Evolutionary conservation across 306 rosid genomes (phyloP).

Genomic region (Alnus rubra): DNA sequence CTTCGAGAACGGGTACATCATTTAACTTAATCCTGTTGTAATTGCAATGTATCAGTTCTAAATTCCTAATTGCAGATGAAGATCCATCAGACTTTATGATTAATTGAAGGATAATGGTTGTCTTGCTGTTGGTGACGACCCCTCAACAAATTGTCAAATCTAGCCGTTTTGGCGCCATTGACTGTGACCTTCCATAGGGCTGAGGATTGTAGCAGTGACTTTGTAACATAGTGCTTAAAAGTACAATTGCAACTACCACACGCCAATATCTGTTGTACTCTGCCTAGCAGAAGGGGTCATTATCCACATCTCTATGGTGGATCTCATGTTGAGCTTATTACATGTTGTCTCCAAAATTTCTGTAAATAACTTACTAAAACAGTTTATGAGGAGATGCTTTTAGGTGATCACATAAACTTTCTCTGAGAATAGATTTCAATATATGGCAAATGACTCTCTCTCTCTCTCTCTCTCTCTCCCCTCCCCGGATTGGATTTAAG

Average conservation of each 20-base stretch:
- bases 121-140: slow-evolving; percentile 14
- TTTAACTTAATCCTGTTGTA: slow-evolving; percentile 19
- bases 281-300: slow-evolving; percentile 31
- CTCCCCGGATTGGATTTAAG: too few species aligned
- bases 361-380: slow-evolving; percentile 19
- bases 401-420: not conserved
- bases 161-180: slow-evolving; percentile 26
- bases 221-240: slow-evolving; percentile 37
- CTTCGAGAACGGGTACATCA: slow-evolving; percentile 61
- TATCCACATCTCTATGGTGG: slow-evolving; percentile 45
- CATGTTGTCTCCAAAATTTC: not conserved
- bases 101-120: slow-evolving; percentile 11
- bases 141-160: slow-evolving; percentile 8
- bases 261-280: slow-evolving; percentile 12
- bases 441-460: not conserved
- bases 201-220: slow-evolving; percentile 1
- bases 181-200: slow-evolving; percentile 14
- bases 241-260: slow-evolving; percentile 16
- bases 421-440: not conserved
- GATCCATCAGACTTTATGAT: slow-evolving; percentile 17
- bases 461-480: not conserved
- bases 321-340: slow-evolving; percentile 37
- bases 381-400: not conserved
- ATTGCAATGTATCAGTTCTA: slow-evolving; percentile 8
- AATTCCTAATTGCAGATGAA: slow-evolving; percentile 21